Percentiles rank a stretch among this genome's conserved stretches.
phyloP scores from a whole-genome alignment of 108 stramenopile species.

The Fistulifera solaris region DNA sequence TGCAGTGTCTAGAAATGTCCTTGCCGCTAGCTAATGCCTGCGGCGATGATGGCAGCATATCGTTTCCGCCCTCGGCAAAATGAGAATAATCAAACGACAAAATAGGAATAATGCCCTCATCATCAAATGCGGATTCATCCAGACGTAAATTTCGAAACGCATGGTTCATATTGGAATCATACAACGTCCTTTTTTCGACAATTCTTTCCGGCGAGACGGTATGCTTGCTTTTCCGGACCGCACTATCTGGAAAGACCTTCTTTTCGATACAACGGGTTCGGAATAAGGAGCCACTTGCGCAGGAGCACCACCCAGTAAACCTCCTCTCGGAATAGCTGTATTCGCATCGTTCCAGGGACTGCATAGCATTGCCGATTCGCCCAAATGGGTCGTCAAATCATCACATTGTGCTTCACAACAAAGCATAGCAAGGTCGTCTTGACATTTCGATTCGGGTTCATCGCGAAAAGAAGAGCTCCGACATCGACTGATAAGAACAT shows the following conservation, averaged over 20 bases:
- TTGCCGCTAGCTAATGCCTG: neutral
- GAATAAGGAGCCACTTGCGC: neutral
- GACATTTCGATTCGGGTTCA: conserved; percentile 2
- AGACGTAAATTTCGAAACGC: conserved; percentile 3
- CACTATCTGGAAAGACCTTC: neutral
- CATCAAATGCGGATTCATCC: neutral
- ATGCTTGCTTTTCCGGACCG: neutral
- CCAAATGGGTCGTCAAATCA: neutral
- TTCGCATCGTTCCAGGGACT: too few relatives aligned
- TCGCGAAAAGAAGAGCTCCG: conserved; percentile 17
- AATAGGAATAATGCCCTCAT: conserved; percentile 26
- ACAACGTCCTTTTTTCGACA: neutral
- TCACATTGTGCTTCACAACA: conserved; percentile 3
- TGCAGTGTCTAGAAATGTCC: neutral
- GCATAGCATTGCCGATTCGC: conserved; percentile 1
- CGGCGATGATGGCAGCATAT: conserved; percentile 14
- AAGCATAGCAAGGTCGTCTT: neutral
- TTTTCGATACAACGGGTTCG: neutral
- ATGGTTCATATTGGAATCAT: neutral
- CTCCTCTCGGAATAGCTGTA: neutral
- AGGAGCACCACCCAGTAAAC: conserved; percentile 1
- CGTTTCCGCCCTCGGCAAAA: conserved; percentile 25
- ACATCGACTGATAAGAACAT: conserved; percentile 58
- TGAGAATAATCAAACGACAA: conserved; percentile 57
- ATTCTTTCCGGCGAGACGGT: neutral